Evolutionary conservation across 768 basidiomycete species (phyloP), one percentile per base, ranked within the genome.

Genomic region (Pisolithus orientalis): DNA sequence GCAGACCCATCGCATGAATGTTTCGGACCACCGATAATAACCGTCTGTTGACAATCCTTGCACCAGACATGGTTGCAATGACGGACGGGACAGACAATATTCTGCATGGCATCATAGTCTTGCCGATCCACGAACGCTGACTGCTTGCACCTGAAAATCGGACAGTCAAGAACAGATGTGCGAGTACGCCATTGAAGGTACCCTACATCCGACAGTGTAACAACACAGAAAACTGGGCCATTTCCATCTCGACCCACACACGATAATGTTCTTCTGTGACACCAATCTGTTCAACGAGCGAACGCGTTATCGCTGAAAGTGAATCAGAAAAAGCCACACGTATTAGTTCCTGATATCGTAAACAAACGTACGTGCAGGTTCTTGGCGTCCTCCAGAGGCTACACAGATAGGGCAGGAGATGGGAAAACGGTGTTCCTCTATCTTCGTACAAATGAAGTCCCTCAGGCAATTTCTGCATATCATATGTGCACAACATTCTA

Each of bases 391-490:
- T 9, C 55, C 60, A 29, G 65, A 59, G 14, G 70, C 62, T 16
- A 69, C 63, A 54, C 85, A 87, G 31, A 75, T 58, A 1, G 85
- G 85, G 62, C 85, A 87, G 11, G 76, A 60, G 28, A 87, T 77
- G 4, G 85, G 85, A 44, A 76, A 85, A 13, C 73, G 74, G 49
- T 72, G 74, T 39, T 81, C 79, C 14, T 71, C 67, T 24, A 86
- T 69, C 63, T 76, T 77, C 6, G 75, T 67, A 27, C 58, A 59
- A 10, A 78, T 65, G 48, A 79, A 75, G 4, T 53, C 55, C 50
- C 62, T 66, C 46, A 84, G 53, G 59, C 85, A 87, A 4, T 67
- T 61, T 47, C 79, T 70, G 62, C 85, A 87, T 60, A 80, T 78
- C 13, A 54, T 54, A 59, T 87, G 84, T 10, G 57, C 56, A 55